Conservation (phyloP, 2,329 filamentous ascomycete genomes). For the Hypoxylon sp. region DNA sequence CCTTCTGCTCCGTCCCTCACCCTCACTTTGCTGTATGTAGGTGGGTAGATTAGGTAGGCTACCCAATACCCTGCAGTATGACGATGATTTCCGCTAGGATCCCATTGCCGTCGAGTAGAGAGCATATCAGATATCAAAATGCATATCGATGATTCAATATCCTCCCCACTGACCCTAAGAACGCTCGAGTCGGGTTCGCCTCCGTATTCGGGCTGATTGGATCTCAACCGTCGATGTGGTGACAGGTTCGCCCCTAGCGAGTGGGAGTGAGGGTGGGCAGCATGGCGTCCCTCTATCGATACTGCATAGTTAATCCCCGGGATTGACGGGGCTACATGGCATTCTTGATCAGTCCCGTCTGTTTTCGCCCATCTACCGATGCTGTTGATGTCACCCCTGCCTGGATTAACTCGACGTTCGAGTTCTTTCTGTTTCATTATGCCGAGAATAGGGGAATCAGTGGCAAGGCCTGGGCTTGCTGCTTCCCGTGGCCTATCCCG, state of each 20-base stretch:
- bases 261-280: constrained; percentile 13
- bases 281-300: constrained; percentile 31
- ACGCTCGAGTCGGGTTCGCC: constrained; percentile 27
- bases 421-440: constrained; percentile 29
- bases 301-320: constrained; percentile 37
- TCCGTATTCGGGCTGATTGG: constrained; percentile 38
- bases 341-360: constrained; percentile 22
- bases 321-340: constrained; percentile 26
- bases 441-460: constrained; percentile 13
- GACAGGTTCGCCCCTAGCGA: constrained; percentile 24
- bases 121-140: constrained; percentile 40
- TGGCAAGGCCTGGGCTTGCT: constrained; percentile 14
- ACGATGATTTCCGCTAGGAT: constrained; percentile 21
- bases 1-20: constrained; percentile 3
- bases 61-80: constrained; percentile 14
- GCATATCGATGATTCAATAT: constrained; percentile 39
- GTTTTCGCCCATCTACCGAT: constrained; percentile 20
- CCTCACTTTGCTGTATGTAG: constrained; percentile 18
- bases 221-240: constrained; percentile 31
- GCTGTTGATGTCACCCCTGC: constrained; percentile 24
- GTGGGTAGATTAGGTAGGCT: constrained; percentile 12
- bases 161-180: constrained; percentile 22
- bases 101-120: constrained; percentile 27
- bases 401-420: constrained; percentile 16
- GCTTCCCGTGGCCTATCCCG: constrained; percentile 32